Conservation (phyloP, 495 filamentous ascomycete species). For the Trichoderma parareesei region DNA sequence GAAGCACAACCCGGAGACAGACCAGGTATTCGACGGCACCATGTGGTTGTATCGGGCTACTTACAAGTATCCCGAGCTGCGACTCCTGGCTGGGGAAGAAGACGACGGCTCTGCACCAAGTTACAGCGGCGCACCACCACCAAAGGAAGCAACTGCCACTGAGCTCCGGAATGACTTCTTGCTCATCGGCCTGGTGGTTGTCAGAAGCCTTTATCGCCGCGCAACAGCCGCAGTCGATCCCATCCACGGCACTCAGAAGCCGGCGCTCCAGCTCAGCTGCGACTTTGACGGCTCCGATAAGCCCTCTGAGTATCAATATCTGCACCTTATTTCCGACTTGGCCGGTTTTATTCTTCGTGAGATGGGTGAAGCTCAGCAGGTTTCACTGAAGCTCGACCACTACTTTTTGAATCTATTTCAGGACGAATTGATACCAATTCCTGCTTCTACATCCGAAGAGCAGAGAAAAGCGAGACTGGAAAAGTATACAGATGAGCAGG, state of each 20-base stretch:
- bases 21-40: neutral
- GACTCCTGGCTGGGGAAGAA: neutral
- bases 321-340: conserved; percentile 1
- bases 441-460: neutral
- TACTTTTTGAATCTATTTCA: conserved; percentile 10
- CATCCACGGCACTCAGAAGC: neutral
- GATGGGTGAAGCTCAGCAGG: conserved; percentile 3
- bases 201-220: conserved; percentile 1
- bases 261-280: conserved; percentile 1
- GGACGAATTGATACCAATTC: neutral
- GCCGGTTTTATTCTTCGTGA: conserved; percentile 9
- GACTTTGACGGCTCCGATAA: neutral
- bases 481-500: neutral
- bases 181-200: conserved; percentile 5
- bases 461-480: neutral
- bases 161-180: conserved; percentile 6
- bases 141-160: neutral
- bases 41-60: neutral
- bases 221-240: neutral
- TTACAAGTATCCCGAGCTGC: neutral
- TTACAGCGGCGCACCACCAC: neutral
- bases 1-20: neutral
- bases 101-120: neutral
- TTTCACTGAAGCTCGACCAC: neutral
- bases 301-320: neutral